Base-by-base conservation (phyloP, 495 filamentous ascomycete genomes). In the Penicillium flavigenum region DNA sequence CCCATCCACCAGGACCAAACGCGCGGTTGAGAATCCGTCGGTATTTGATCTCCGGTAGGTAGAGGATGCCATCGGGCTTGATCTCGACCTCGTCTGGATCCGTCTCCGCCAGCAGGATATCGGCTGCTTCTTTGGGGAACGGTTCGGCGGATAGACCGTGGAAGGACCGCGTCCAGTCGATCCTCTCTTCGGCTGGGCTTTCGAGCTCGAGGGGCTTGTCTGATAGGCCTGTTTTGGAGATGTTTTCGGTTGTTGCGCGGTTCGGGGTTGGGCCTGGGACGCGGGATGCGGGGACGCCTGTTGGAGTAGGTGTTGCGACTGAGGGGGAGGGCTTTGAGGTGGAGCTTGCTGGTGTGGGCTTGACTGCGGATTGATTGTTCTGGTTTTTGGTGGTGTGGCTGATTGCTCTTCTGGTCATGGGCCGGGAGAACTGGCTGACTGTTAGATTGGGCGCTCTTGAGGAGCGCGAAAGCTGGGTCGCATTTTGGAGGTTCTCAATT, bases 31-130 rank as follows among this genome's bases (percentile, higher is more conserved):
- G 74, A 56, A 97, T 96, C 39, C 94, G 80, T 22, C 94, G 80
- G 73, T 98, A 98, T 73, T 98, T 98, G 78, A 98, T 98, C 82
- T 98, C 94, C 14, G 94, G 94, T 53, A 98, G 80, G 69, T 97
- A 98, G 47, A 97, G 78, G 63, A 98, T 95, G 29, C 94, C 94
- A 74, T 98, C 94, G 26, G 90, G 88, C 78, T 98, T 98, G 65
- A 98, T 86, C 79, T 98, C 94, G 45, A 98, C 84, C 72, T 98
- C 93, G 17, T 88, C 81, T 6, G 80, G 73, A 36, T 83, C 73
- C 10, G 92, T 76, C 22, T 83, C 83, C 29, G 83, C 80, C 55
- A 91, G 80, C 47, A 98, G 74, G 5, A 92, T 76, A 29, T 87
- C 81, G 4, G 86, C 80, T 14, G 85, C 80, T 79, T 96, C 92